Evolutionary conservation across 495 filamentous ascomycete genomes (phyloP).

Genomic region (Xylaria nigripes): DNA sequence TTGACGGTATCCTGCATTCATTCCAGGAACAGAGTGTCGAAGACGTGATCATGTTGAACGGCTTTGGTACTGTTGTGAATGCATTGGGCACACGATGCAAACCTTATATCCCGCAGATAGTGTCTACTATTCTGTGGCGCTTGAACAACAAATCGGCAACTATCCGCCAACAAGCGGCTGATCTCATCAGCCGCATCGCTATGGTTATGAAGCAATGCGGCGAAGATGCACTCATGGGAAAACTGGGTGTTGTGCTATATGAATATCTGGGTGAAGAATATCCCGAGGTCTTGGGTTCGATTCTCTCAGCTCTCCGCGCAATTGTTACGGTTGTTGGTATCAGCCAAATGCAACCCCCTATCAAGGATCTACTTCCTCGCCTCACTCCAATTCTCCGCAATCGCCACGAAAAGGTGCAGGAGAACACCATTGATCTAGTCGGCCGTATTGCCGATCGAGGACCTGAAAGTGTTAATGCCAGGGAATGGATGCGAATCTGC

Average conservation of each 20-base stretch:
- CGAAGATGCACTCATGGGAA: slow-evolving; percentile 91
- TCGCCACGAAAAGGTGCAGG: slow-evolving; percentile 98
- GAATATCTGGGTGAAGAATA: slow-evolving; percentile 99
- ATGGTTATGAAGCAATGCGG: slow-evolving; percentile 99
- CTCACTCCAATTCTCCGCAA: slow-evolving; percentile 96
- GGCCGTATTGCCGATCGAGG: slow-evolving; percentile 97
- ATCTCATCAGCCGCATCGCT: slow-evolving; percentile 92
- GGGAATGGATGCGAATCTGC: slow-evolving; percentile 99
- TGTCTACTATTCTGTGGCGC: slow-evolving; percentile 92
- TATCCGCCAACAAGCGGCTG: slow-evolving; percentile 93
- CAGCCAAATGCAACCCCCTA: slow-evolving; percentile 97
- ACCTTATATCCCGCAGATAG: slow-evolving; percentile 92
- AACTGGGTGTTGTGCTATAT: slow-evolving; percentile 92
- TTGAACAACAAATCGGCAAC: slow-evolving; percentile 96
- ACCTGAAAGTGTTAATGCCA: slow-evolving; percentile 87
- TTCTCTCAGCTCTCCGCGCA: slow-evolving; percentile 85
- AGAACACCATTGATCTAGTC: slow-evolving; percentile 99
- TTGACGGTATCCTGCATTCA: slow-evolving; percentile 92
- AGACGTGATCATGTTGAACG: slow-evolving; percentile 92
- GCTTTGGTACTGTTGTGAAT: slow-evolving; percentile 98
- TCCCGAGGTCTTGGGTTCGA: slow-evolving; percentile 94
- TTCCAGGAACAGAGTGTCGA: slow-evolving; percentile 99
- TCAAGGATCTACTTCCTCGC: slow-evolving; percentile 90
- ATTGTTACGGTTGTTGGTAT: slow-evolving; percentile 99
- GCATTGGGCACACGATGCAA: slow-evolving; percentile 90